Evolutionary conservation across 1,139 yeast species (phyloP), one percentile per base, ranked within the genome.

Genomic region (Sugiyamaella sp.): DNA sequence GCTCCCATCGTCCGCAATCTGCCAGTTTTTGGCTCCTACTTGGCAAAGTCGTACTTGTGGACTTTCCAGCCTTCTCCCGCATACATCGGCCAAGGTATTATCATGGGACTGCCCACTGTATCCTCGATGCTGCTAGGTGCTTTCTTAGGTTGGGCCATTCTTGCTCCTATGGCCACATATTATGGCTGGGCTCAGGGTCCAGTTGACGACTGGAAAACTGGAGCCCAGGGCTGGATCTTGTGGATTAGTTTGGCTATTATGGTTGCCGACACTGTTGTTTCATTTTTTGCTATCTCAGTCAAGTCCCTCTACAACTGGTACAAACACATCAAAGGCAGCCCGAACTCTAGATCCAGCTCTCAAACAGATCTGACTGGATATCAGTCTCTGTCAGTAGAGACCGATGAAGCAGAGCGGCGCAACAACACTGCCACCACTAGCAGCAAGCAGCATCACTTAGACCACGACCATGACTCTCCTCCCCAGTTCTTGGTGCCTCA

Each of bases 31-130:
- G 99, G 98, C 0, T 49, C 63, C 0, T 64, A 67, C 41, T 73
- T 89, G n/a, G 87, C 96, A 0, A 64, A 73, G 16, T 70, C 75
- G n/a, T 88, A 89, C 68, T 75, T 86, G 46, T 88, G 97, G 95
- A 84, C 88, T 54, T 80, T 93, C 56, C 97, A 93, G 68, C 97
- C 97, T 0, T 89, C 97, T 0, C 98, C 99, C 0, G 98, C 99
- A 0, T 93, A 93, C 68, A 80, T 93, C 39, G 99, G 99, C 1
- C 99, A 93, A 70, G 99, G 99, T 2, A 90, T 93, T 43, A 93
- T 93, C 53, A 93, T 93, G 99, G 99, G 99, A 0, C 73, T 89
- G 5, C 90, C 93, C 1, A 91, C 98, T 0, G 96, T 91, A 0
- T 78, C 89, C 2, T 88, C 91, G 59, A 93, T 93, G 98, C 73